phyloP scores from a whole-genome alignment of 2,329 filamentous ascomycete species.

The Clonostachys rhizophaga region DNA sequence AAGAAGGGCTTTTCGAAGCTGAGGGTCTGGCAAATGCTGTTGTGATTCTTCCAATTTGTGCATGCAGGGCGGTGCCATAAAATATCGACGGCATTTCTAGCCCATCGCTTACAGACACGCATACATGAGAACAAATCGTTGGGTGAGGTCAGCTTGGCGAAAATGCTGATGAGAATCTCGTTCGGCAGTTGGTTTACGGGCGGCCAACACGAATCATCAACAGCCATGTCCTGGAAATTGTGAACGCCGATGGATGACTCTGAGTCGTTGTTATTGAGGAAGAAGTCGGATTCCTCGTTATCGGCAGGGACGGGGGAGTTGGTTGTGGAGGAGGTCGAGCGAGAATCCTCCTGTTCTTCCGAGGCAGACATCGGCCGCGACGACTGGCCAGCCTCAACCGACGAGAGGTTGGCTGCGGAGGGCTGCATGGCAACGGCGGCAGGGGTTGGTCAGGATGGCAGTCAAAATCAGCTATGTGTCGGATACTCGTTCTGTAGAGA shows the following conservation, averaged over 20 bases:
- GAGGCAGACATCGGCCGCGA: slow-evolving; percentile 5
- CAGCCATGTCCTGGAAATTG: slow-evolving; percentile 70
- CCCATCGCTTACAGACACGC: slow-evolving; percentile 93
- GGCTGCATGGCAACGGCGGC: not conserved
- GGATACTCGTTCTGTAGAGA: not conserved
- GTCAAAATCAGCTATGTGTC: not conserved
- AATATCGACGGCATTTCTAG: slow-evolving; percentile 84
- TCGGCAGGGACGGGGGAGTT: slow-evolving; percentile 72
- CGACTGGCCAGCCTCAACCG: no score
- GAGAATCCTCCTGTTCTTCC: slow-evolving; percentile 45
- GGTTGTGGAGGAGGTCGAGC: slow-evolving; percentile 62
- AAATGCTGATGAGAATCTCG: slow-evolving; percentile 91
- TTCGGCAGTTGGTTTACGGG: slow-evolving; percentile 84
- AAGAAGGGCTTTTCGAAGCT: slow-evolving; percentile 73
- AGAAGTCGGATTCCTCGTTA: slow-evolving; percentile 92
- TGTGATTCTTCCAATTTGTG: slow-evolving; percentile 78
- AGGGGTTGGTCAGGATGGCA: slow-evolving; percentile 4
- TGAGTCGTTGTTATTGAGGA: slow-evolving; percentile 84
- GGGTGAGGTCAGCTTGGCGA: slow-evolving; percentile 74
- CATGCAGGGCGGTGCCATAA: slow-evolving; percentile 94
- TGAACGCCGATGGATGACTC: slow-evolving; percentile 84
- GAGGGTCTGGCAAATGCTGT: slow-evolving; percentile 76
- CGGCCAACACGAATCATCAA: slow-evolving; percentile 64
- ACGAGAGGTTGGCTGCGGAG: not conserved
- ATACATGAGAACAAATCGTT: slow-evolving; percentile 81